Evolutionary conservation across 2,329 filamentous ascomycete genomes (phyloP).

Genomic region (Verruconis gallopava): DNA sequence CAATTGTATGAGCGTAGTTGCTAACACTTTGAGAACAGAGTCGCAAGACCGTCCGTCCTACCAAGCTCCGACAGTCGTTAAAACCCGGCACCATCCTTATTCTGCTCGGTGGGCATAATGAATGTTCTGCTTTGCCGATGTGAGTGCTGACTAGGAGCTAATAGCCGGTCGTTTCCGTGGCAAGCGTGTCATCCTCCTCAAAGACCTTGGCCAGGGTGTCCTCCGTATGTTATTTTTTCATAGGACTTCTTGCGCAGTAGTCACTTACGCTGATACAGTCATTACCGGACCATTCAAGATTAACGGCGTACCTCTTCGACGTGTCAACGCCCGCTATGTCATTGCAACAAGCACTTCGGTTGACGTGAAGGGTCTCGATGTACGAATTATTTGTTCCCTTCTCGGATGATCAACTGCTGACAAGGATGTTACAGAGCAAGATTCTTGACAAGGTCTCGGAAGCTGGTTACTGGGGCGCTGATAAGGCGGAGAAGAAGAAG

Average conservation of each 20-base stretch:
- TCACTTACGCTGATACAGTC: conserved; percentile 43
- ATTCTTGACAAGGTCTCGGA: conserved; percentile 65
- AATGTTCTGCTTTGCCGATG: conserved; percentile 1
- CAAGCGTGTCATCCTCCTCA: conserved; percentile 99
- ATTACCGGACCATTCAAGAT: conserved; percentile 99
- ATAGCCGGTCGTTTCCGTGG: conserved; percentile 79
- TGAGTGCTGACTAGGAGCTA: not conserved
- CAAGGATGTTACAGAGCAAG: conserved; percentile 30
- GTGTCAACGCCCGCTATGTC: conserved; percentile 85
- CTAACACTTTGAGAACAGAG: conserved; percentile 43
- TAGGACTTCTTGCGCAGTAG: too few relatives aligned
- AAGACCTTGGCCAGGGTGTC: conserved; percentile 92
- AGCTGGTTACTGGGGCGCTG: conserved; percentile 89
- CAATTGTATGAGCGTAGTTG: not conserved
- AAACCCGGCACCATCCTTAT: conserved; percentile 94
- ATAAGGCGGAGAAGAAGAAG: conserved; percentile 91
- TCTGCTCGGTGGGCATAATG: conserved; percentile 58
- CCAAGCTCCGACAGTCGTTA: conserved; percentile 78
- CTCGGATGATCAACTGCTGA: too few relatives aligned
- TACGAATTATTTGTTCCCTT: too few relatives aligned
- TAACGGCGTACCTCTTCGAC: conserved; percentile 95
- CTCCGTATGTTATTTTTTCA: conserved; percentile 42
- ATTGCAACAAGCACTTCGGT: conserved; percentile 82
- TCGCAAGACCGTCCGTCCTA: conserved; percentile 84
- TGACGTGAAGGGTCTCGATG: conserved; percentile 70